Conservation (phyloP, 2,329 filamentous ascomycete species). For the Teratosphaeria destructans region DNA sequence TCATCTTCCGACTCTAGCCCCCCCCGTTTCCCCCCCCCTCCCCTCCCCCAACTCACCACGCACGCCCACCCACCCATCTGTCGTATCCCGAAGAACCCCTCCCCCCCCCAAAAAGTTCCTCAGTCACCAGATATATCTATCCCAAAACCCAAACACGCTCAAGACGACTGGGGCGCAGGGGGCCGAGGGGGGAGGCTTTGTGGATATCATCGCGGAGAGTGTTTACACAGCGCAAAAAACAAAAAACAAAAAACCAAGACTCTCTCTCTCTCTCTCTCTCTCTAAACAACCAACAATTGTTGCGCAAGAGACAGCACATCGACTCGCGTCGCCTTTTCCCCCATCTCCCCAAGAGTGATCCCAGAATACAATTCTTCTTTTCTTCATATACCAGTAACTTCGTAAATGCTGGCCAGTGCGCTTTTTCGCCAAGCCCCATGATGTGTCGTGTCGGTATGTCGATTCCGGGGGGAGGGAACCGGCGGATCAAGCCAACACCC, state of each 20-base stretch:
- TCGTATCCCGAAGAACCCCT: not conserved
- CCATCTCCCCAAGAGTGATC: not conserved
- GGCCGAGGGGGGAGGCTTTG: no score
- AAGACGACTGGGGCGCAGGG: not conserved
- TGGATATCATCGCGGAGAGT: not conserved
- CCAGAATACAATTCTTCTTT: not conserved
- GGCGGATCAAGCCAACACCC: constrained; percentile 54
- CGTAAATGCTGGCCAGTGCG: not conserved
- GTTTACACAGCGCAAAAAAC: not conserved
- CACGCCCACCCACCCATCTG: not conserved
- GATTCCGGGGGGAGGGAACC: no score
- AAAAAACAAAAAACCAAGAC: not conserved
- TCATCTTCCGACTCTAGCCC: no score
- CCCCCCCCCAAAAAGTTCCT: not conserved
- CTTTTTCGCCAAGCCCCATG: not conserved
- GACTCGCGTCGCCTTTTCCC: not conserved
- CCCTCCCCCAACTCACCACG: no score
- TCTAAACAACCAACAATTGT: not conserved
- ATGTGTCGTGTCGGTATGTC: no score
- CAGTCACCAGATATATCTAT: not conserved
- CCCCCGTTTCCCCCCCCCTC: no score
- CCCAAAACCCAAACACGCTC: not conserved
- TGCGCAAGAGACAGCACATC: not conserved
- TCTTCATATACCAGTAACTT: not conserved
- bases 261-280: no score